Evolutionary conservation across 2,329 filamentous ascomycete species (phyloP), one percentile per base, ranked within the genome.

Genomic region (Claviceps africana): DNA sequence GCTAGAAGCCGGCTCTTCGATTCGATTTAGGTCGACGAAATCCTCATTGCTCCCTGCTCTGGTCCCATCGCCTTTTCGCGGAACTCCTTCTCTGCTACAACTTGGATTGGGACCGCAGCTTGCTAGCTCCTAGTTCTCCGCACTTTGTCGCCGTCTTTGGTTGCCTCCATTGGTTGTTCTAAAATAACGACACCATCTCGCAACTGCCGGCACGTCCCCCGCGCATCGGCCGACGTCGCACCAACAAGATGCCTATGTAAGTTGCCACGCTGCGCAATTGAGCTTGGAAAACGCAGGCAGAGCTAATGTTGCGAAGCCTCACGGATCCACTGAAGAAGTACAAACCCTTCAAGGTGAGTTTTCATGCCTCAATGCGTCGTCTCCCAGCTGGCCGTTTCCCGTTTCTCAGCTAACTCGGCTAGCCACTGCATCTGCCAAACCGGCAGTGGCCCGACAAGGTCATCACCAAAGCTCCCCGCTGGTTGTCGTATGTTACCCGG

Each of bases 391-490:
- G 42, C 25, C 42, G 8, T 17, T 9, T n/a, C n/a, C n/a, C n/a
- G n/a, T n/a, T n/a, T n/a, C 2, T 35, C 30, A 35, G 22, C 45
- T 47, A 35, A 47, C 45, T 47, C 22, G 19, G 30, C 45, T 22
- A 47, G 45, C 45, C 45, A 22, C 45, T 25, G 44, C 43, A 21
- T 42, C 72, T 88, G 42, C 79, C 82, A 30, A 74, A 88, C 66
- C 77, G 85, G 39, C 80, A 86, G 85, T 95, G 89, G 89, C 89
- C 89, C 11, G 79, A 78, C 65, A 90, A 86, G 72, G 81, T 78
- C 42, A 78, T 96, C 62, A 80, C 87, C 62, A 93, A 90, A 71
- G 79, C 90, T 48, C 90, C 89, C 37, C 78, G 91, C 62, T 97
- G 90, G 90, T 81, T 96, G 64, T 47, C 45, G 45, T 47, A 35